Percentiles rank a stretch among this genome's conserved stretches.
These are phyloP conservation scores for Brachypodium distachyon DNA, from an alignment of 202 grass and related monocot species.

Conservation along the genomic window DNA sequence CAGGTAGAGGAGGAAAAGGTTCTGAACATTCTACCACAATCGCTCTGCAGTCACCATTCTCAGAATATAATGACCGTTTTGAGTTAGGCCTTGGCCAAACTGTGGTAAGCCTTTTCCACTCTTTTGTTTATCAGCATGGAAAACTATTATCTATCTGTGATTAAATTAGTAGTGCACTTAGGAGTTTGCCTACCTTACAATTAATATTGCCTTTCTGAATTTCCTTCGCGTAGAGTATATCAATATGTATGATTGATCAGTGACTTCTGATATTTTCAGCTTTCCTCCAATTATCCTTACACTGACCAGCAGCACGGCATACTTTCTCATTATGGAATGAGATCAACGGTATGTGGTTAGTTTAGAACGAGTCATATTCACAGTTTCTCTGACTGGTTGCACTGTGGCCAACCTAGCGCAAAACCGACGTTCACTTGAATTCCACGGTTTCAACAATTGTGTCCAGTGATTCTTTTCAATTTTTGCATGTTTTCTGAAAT, in stretches of 20 bases:
- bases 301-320: constrained; percentile 59
- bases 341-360: constrained; percentile 15
- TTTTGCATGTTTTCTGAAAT: not conserved
- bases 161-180: not conserved
- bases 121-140: not conserved
- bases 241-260: not conserved
- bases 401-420: not conserved
- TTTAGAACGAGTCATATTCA: not conserved
- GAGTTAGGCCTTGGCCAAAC: constrained; percentile 63
- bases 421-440: not conserved
- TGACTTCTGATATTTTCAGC: constrained; percentile 19
- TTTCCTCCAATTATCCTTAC: constrained; percentile 41
- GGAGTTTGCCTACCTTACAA: not conserved
- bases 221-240: not conserved
- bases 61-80: constrained; percentile 45
- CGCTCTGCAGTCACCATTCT: constrained; percentile 29
- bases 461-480: not conserved
- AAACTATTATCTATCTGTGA: not conserved
- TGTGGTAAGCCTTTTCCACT: constrained; percentile 29
- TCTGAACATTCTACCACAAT: constrained; percentile 33
- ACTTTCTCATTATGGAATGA: constrained; percentile 43
- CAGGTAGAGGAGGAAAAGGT: constrained; percentile 47
- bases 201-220: not conserved
- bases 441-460: not conserved
- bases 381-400: not conserved